Conservation (phyloP, 2,329 filamentous ascomycete genomes). For the Dothiorella sarmentorum region DNA sequence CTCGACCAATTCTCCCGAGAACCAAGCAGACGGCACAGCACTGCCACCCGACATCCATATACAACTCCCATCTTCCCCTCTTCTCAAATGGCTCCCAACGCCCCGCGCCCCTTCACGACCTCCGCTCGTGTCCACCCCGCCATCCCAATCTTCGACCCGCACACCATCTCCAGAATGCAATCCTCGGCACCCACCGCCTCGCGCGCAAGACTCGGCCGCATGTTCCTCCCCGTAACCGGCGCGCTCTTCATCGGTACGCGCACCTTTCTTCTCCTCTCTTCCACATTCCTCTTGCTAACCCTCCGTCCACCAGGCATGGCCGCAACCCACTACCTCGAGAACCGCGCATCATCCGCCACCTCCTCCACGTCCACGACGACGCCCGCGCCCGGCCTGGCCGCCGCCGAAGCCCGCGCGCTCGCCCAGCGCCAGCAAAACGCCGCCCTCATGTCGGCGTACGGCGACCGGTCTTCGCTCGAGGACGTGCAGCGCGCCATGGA, state of each 20-base stretch:
- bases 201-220: background rate
- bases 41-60: too few species aligned
- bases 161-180: constrained; percentile 7
- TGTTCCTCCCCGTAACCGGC: constrained; percentile 10
- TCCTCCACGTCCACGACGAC: constrained; percentile 6
- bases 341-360: too few species aligned
- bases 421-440: constrained; percentile 14
- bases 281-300: background rate
- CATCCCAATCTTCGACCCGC: constrained; percentile 8
- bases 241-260: constrained; percentile 8
- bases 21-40: background rate
- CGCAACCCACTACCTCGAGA: constrained; percentile 13
- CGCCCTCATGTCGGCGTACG: constrained; percentile 16
- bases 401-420: background rate
- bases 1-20: background rate
- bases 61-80: too few species aligned
- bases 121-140: constrained; percentile 19
- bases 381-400: background rate
- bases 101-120: constrained; percentile 18
- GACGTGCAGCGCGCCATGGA: constrained; percentile 18
- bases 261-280: background rate
- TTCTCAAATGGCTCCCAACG: constrained; percentile 14
- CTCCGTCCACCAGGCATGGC: constrained; percentile 6
- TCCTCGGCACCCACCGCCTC: background rate
- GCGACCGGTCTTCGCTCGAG: constrained; percentile 14